Conservation (phyloP, 2,329 filamentous ascomycete species). For the Aaosphaeria pasadenensis region DNA sequence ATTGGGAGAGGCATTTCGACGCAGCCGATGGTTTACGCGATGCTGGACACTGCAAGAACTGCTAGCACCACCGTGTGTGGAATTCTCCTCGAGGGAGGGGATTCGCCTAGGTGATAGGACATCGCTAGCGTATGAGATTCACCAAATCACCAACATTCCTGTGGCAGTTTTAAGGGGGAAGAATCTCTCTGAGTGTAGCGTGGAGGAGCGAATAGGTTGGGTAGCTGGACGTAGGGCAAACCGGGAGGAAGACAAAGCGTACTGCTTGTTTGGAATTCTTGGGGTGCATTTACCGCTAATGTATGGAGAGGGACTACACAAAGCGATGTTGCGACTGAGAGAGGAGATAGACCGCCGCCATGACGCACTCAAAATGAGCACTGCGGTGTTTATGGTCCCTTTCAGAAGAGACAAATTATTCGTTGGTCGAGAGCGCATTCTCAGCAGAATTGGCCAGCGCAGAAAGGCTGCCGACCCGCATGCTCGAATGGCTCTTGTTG, state of each 20-base stretch:
- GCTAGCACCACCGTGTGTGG: slow-evolving; percentile 3
- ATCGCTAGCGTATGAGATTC: slow-evolving; percentile 1
- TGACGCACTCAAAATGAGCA: too few species aligned
- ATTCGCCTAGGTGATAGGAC: slow-evolving; percentile 2
- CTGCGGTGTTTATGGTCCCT: too few species aligned
- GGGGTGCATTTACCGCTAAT: slow-evolving; percentile 1
- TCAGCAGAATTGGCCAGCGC: too few species aligned
- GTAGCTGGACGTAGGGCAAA: slow-evolving; percentile 6
- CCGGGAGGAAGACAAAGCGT: slow-evolving; percentile 3
- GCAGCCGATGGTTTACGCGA: not conserved
- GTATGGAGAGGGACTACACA: not conserved
- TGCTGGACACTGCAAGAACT: slow-evolving; percentile 4
- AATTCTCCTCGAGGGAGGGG: slow-evolving; percentile 7
- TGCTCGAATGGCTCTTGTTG: too few species aligned
- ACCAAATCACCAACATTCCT: slow-evolving; percentile 4
- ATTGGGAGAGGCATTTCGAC: slow-evolving; percentile 1
- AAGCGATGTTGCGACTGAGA: slow-evolving; percentile 8
- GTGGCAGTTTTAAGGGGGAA: not conserved
- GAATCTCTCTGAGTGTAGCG: slow-evolving; percentile 4
- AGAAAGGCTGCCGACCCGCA: too few species aligned
- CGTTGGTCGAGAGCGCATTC: too few species aligned
- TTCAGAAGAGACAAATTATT: too few species aligned
- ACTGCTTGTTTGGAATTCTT: slow-evolving; percentile 10
- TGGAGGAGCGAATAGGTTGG: slow-evolving; percentile 7
- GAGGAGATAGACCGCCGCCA: slow-evolving; percentile 3